Base-by-base conservation (phyloP, 139 green algal species). In the Chlamydomonas schloesseri region DNA sequence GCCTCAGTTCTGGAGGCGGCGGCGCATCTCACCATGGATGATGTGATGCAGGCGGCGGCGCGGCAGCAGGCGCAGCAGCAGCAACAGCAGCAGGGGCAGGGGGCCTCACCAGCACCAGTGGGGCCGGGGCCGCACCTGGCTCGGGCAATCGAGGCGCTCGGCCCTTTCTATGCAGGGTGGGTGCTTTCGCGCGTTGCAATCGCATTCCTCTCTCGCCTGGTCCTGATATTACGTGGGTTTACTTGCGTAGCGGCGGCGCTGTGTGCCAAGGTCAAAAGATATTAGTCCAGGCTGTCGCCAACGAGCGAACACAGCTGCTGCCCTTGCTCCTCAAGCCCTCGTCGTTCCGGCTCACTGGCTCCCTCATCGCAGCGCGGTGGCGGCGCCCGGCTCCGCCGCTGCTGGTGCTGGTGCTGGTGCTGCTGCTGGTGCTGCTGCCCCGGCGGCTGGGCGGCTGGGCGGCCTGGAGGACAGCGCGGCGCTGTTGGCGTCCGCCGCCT, bases 1-100 rank as follows among this genome's bases (percentile, higher is more conserved):
- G 64, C 78, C 1, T 46, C 78, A 11, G 64, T 74, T 20, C 28
- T 84, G 78, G 64, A 74, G 65, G 78, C 78, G n/a, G 42, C 60
- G 62, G 77, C 46, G 37, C 77, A 74, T 2, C 75, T 82, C 42
- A 50, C 6, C 42, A 50, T 50, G 42, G 42, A 50, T 28, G 60
- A 24, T 23, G 60, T 11, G 36, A 46, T 62, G 20, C 21, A 42
- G 23, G 67, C 60, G 28, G 60, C 60, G 28, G 60, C 24, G 26
- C 60, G 60, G 60, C 24, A 34, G 60, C 28, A 2, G 60, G 26
- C 20, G 50, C 73, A n/a, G 74, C 24, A 37, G 75, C 57, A 28
- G 6, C 23, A 26, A 3, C 34, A 82, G 58, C 57, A 71, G 58
- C 34, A 58, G 58, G 24, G 37, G 57, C 31, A 81, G 37, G 37